Evolutionary conservation across 2,329 filamentous ascomycete genomes (phyloP), one percentile per base, ranked within the genome.

Genomic region (Claviceps purpurea): DNA sequence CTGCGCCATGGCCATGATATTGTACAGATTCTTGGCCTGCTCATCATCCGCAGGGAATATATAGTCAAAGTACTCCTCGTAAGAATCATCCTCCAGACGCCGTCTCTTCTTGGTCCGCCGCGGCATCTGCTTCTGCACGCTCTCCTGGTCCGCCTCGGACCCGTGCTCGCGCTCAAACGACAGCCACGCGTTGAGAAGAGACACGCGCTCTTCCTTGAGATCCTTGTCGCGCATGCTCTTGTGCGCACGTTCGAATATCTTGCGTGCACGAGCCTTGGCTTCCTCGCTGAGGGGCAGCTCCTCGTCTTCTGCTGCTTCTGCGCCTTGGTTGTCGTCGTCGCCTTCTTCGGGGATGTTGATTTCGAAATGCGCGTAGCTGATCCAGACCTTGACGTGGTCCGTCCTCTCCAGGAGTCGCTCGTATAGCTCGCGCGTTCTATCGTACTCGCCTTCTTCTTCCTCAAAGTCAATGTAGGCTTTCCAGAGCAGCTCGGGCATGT

Each of bases 371-470:
- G 93, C 93, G 70, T 91, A 98, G 67, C 87, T 91, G 68, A 93
- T 95, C 93, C 93, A 98, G 55, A 98, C 93, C 75, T 97, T 98
- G 74, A 96, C 89, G 64, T 98, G 93, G 63, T 93, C 85, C n/a
- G 93, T 95, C 81, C 94, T 96, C 62, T 88, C 76, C 44, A 98
- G 77, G 13, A 98, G 77, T 7, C 91, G 81, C 72, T 97, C 91
- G 70, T 97, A 98, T 45, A 98, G 73, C 3, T 73, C 72, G 48
- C 93, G 78, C 4, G 89, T 89, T 48, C 83, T 77, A 50, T 89
- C 88, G 67, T 91, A 96, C 67, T 96, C 89, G 62, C 84, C 87
- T 67, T 95, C 89, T 61, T 95, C 89, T 64, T 97, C 91, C 69
- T 98, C 93, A 63, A 97, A 97, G 68, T 98, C 93, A 60, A 98